phyloP scores from a whole-genome alignment of 805 yeast genomes.

The Candida jianshihensis region DNA sequence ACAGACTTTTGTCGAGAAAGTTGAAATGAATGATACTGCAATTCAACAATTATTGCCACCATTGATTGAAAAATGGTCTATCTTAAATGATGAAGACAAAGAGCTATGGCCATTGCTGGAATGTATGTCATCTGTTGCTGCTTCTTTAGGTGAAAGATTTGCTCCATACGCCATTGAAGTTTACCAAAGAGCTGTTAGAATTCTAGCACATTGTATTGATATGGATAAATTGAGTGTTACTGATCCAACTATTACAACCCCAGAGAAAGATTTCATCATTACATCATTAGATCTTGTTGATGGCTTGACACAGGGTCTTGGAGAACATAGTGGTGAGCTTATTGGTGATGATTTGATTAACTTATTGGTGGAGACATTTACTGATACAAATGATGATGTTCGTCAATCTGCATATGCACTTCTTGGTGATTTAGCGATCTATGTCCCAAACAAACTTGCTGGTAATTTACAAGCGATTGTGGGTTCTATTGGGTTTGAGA shows the following conservation, averaged over 20 bases:
- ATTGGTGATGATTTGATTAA: conserved; percentile 48
- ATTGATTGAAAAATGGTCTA: conserved; percentile 73
- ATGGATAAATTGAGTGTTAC: conserved; percentile 54
- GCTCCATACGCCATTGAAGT: conserved; percentile 87
- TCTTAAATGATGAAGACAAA: conserved; percentile 65
- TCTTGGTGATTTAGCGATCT: conserved; percentile 81
- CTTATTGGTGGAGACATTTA: conserved; percentile 60
- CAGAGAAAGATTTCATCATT: conserved; percentile 86
- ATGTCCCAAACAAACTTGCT: conserved; percentile 23
- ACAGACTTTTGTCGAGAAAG: conserved; percentile 78
- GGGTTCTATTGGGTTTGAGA: conserved; percentile 62
- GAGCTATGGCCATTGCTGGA: conserved; percentile 90
- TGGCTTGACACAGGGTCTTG: conserved; percentile 88
- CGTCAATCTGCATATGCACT: conserved; percentile 88
- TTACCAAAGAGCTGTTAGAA: conserved; percentile 68
- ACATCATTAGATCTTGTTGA: conserved; percentile 87
- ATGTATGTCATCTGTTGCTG: conserved; percentile 88
- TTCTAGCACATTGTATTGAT: conserved; percentile 61
- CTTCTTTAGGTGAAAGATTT: conserved; percentile 75
- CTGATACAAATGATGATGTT: conserved; percentile 78
- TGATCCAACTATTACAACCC: conserved; percentile 64
- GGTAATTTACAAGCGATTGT: conserved; percentile 48
- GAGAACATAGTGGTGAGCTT: conserved; percentile 51
- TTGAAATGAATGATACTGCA: conserved; percentile 49
- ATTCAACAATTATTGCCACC: conserved; percentile 71